Base-by-base conservation (phyloP, 371 early-diverging fungal genomes). In the Mortierella sp. region DNA sequence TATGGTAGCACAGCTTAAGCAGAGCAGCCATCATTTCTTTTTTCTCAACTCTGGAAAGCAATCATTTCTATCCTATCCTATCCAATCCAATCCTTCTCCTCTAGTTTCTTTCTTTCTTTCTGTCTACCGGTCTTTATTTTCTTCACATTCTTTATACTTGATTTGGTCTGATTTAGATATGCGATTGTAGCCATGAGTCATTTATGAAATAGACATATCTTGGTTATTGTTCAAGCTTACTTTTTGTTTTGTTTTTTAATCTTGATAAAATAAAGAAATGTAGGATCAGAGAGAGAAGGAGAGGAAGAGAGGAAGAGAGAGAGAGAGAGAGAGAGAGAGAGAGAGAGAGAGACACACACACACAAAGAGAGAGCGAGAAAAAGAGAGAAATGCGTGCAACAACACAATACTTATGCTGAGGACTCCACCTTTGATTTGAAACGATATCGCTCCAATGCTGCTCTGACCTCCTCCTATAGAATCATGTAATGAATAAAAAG, bases 371-470 rank as follows among this genome's bases (percentile, higher is more conserved):
- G 64, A 49, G 18, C 5, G 51, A 47, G 51, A 24, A 40, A 26
- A 45, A 22, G 40, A 69, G 28, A 45, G 49, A 60, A 24, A 66
- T 9, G 51, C 52, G 43, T 28, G 12, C 24, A 24, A 62, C 52
- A 72, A 51, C 49, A 62, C 37, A 37, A 65, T 73, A 78, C 78
- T 78, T 78, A 78, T 57, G 73, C 73, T 73, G 78, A 54, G 26
- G 76, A 75, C 77, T 71, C 71, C 77, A 71, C 77, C 72, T 70
- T 64, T 26, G 73, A 62, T 49, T 69, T 72, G 73, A 68, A 78
- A 16, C 78, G 73, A 40, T 78, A 78, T 24, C 78, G 70, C 70
- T 78, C 78, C 61, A 78, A 64, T 62, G 55, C 70, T 39, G 78
- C 73, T 12, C 78, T 43, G 64, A 73, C 67, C 62, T 78, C 78